A percentile compares a stretch with the other conserved stretches of the same genome.
These are phyloP conservation scores for Spathaspora hagerdaliae DNA, from an alignment of 805 yeast species.

Conservation along the genomic window DNA sequence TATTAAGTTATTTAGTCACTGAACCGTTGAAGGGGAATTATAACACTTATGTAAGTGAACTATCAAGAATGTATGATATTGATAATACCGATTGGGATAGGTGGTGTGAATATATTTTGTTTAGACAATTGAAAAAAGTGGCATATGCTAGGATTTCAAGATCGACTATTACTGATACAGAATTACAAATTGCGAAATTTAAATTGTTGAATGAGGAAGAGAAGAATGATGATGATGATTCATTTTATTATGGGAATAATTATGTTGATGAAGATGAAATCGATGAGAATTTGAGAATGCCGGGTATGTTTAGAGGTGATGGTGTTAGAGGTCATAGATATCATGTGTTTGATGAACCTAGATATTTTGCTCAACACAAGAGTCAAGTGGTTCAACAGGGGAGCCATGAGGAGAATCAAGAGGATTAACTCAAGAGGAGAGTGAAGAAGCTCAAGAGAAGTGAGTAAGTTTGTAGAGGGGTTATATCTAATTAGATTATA, in stretches of 20 bases:
- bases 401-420: no score
- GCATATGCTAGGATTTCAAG: conserved; percentile 94
- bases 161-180: conserved; percentile 94
- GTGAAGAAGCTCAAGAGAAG: no score
- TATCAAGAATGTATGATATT: conserved; percentile 86
- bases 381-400: conserved; percentile 4
- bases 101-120: conserved; percentile 97
- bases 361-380: conserved; percentile 52
- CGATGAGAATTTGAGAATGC: conserved; percentile 67
- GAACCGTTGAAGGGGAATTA: conserved; percentile 86
- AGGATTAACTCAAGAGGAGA: no score
- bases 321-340: conserved; percentile 92
- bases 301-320: conserved; percentile 73
- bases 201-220: conserved; percentile 45
- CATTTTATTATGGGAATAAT: conserved; percentile 50
- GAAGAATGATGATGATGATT: conserved; percentile 24
- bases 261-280: conserved; percentile 55
- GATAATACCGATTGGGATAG: conserved; percentile 94
- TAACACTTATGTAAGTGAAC: conserved; percentile 81
- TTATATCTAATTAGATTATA: no score
- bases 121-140: conserved; percentile 77
- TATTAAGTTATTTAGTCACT: conserved; percentile 88
- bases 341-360: conserved; percentile 93
- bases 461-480: no score
- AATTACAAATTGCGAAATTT: conserved; percentile 92